A percentile compares a stretch with the other conserved stretches of the same genome.
These are phyloP conservation scores for Boletus sp. DNA, from an alignment of 768 basidiomycete species.

Conservation along the genomic window DNA sequence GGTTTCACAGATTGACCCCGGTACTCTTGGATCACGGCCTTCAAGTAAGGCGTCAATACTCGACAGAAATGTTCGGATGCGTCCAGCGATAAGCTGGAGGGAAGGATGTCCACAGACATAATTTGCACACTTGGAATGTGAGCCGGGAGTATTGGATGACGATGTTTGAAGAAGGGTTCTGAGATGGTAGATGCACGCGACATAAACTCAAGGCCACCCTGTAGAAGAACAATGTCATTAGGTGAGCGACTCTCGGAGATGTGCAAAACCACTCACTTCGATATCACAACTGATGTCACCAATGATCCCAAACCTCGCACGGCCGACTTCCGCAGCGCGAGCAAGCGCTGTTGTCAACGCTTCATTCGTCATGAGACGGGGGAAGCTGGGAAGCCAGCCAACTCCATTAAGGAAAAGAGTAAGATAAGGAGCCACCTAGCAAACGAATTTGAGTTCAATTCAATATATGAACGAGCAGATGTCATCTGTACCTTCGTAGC, in stretches of 20 bases:
- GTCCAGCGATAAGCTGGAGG: slow-evolving; percentile 78
- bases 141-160: slow-evolving; percentile 40
- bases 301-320: slow-evolving; percentile 63
- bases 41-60: slow-evolving; percentile 66
- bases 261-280: slow-evolving; percentile 43
- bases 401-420: slow-evolving; percentile 84
- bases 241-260: not conserved
- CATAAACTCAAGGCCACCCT: slow-evolving; percentile 88
- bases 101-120: slow-evolving; percentile 91
- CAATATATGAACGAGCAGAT: not conserved
- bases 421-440: slow-evolving; percentile 79
- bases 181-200: slow-evolving; percentile 74
- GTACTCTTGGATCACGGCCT: slow-evolving; percentile 48
- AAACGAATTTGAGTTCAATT: not conserved
- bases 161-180: slow-evolving; percentile 62
- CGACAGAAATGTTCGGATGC: slow-evolving; percentile 76
- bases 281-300: slow-evolving; percentile 91
- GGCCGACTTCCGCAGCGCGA: slow-evolving; percentile 48
- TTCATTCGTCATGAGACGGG: slow-evolving; percentile 71
- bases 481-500: slow-evolving; percentile 52
- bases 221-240: not conserved
- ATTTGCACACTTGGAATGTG: slow-evolving; percentile 64
- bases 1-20: slow-evolving; percentile 27
- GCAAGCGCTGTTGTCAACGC: slow-evolving; percentile 54
- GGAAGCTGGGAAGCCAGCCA: slow-evolving; percentile 79